Evolutionary conservation across 1,284 basidiomycete species (phyloP).

Genomic region (Heliocybe sulcata): DNA sequence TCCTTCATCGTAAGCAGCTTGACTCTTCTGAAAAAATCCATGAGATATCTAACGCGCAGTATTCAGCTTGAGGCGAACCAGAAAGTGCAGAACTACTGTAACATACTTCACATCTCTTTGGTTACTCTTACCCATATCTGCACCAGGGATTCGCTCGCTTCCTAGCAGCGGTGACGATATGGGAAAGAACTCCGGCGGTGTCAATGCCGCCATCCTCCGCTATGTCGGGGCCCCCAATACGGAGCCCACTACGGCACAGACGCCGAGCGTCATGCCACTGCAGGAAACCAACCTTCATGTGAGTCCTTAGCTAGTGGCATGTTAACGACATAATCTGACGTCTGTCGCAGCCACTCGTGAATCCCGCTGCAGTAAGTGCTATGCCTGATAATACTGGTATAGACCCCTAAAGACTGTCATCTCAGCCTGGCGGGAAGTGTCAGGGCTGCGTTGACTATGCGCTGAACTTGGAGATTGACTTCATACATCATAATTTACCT

Average conservation of each 20-base stretch:
- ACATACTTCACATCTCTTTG: too few species aligned
- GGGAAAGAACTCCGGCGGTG: constrained; percentile 23
- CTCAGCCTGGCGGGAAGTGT: constrained; percentile 3
- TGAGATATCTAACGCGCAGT: background rate
- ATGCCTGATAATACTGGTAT: background rate
- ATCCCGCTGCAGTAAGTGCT: background rate
- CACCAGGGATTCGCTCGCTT: background rate
- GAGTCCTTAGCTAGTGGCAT: background rate
- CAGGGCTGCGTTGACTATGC: constrained; percentile 6
- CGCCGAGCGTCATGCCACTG: constrained; percentile 11
- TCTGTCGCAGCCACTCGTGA: background rate
- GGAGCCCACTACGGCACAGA: constrained; percentile 33
- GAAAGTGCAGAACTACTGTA: constrained; percentile 33
- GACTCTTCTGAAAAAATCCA: background rate
- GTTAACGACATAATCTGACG: background rate
- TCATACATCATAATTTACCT: constrained; percentile 10
- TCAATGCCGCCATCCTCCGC: constrained; percentile 46
- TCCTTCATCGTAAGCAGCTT: constrained; percentile 24
- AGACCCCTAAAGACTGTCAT: background rate
- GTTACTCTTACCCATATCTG: background rate
- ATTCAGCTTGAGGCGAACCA: constrained; percentile 23
- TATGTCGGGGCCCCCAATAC: constrained; percentile 35
- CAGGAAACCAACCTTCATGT: constrained; percentile 17
- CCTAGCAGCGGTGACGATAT: background rate
- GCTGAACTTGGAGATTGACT: constrained; percentile 18